These are phyloP conservation scores for Aristolochia californica DNA, from an alignment of 164 flowering plant genomes.

Conservation along the genomic window DNA sequence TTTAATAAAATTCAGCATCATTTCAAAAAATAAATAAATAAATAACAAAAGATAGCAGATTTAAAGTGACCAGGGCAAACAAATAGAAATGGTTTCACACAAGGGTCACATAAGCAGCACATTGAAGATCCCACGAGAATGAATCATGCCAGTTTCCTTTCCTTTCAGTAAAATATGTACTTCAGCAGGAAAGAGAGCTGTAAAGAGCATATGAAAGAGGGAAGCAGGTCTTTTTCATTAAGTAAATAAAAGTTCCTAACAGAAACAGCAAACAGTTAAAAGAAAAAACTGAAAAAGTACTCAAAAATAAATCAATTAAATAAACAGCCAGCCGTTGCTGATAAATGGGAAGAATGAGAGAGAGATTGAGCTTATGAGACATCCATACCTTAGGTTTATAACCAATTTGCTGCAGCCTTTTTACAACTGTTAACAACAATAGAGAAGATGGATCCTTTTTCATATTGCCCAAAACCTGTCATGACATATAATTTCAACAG, in stretches of 20 bases:
- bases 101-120: background rate
- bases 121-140: background rate
- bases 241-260: background rate
- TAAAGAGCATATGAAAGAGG: no score
- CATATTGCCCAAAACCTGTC: slow-evolving; percentile 67
- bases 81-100: background rate
- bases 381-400: slow-evolving; percentile 49
- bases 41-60: background rate
- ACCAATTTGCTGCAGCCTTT: slow-evolving; percentile 56
- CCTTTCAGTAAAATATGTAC: background rate
- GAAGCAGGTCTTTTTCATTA: no score
- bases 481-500: background rate
- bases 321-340: background rate
- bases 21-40: no score
- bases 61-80: background rate
- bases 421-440: slow-evolving; percentile 60
- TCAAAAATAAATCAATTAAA: background rate
- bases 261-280: background rate
- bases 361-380: background rate
- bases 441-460: slow-evolving; percentile 44
- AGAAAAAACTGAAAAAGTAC: background rate
- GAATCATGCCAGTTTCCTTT: background rate
- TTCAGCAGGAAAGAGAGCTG: no score
- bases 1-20: no score
- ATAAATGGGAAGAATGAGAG: background rate